These are phyloP conservation scores for Passiflora organensis DNA, from an alignment of 345 rosid genomes.

Conservation along the genomic window DNA sequence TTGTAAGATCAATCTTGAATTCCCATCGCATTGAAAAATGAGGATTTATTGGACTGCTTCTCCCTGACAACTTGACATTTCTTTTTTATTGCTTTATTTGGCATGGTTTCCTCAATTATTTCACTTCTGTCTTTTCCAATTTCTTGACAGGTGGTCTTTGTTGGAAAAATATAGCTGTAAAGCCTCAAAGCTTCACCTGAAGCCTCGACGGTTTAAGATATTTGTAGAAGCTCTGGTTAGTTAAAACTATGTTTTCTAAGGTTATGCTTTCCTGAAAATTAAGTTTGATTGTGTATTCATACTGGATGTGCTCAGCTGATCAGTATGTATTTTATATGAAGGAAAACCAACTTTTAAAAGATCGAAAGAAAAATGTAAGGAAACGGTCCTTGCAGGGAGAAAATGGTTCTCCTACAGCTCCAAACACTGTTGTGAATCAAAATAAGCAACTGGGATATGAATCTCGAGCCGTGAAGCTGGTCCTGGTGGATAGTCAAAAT, in stretches of 20 bases:
- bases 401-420: constrained; percentile 52
- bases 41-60: background rate
- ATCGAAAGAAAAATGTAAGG: constrained; percentile 75
- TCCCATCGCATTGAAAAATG: no score
- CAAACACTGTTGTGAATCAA: constrained; percentile 53
- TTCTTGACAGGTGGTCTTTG: constrained; percentile 85
- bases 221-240: constrained; percentile 97
- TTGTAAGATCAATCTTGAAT: no score
- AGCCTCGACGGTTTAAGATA: constrained; percentile 91
- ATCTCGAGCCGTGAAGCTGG: constrained; percentile 55
- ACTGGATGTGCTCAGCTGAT: constrained; percentile 26
- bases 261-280: constrained; percentile 4
- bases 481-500: constrained; percentile 73
- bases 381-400: constrained; percentile 72
- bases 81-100: background rate
- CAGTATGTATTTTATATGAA: constrained; percentile 31
- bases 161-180: constrained; percentile 96
- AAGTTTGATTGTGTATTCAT: constrained; percentile 15
- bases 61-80: background rate
- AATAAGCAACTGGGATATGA: constrained; percentile 62
- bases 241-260: background rate
- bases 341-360: constrained; percentile 97
- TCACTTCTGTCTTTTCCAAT: constrained; percentile 1
- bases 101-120: background rate
- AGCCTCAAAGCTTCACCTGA: constrained; percentile 97